Evolutionary conservation across 2,329 filamentous ascomycete species (phyloP).

Genomic region (Hawksworthiomyces lignivorus): DNA sequence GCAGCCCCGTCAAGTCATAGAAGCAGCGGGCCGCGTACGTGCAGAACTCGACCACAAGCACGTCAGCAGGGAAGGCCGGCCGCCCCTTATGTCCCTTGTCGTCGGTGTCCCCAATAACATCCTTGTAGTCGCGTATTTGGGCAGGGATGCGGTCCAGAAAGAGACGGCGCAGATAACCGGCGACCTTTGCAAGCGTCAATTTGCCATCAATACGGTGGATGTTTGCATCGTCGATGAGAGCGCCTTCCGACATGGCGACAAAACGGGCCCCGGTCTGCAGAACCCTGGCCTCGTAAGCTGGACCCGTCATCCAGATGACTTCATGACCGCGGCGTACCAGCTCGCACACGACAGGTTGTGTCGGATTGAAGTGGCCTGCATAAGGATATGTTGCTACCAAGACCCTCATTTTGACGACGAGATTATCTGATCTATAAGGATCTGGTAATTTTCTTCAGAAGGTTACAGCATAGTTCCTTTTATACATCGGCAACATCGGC

Average conservation of each 20-base stretch:
- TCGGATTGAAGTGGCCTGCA: slow-evolving; percentile 31
- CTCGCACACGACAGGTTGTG: slow-evolving; percentile 30
- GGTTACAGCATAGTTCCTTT: no score
- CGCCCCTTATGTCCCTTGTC: not conserved
- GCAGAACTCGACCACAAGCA: slow-evolving; percentile 15
- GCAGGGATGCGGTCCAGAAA: slow-evolving; percentile 12
- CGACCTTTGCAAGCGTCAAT: slow-evolving; percentile 7
- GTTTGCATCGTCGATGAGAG: slow-evolving; percentile 15
- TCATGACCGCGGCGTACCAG: slow-evolving; percentile 30
- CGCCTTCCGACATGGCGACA: slow-evolving; percentile 23
- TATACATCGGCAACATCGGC: no score
- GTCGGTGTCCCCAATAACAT: not conserved
- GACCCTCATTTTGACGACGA: no score
- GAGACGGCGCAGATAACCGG: slow-evolving; percentile 10
- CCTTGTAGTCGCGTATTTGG: slow-evolving; percentile 11
- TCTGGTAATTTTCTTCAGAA: no score
- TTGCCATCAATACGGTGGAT: slow-evolving; percentile 6
- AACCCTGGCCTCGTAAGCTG: slow-evolving; percentile 26
- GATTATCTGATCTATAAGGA: no score
- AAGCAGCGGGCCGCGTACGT: slow-evolving; percentile 13
- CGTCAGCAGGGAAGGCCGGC: slow-evolving; percentile 8
- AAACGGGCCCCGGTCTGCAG: slow-evolving; percentile 27
- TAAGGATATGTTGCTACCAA: slow-evolving; percentile 33
- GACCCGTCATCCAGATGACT: slow-evolving; percentile 30
- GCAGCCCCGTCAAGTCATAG: slow-evolving; percentile 16